Percentiles rank a stretch among this genome's conserved stretches.
phyloP scores from a whole-genome alignment of 2,329 filamentous ascomycete genomes.

The Aureobasidium sp. region DNA sequence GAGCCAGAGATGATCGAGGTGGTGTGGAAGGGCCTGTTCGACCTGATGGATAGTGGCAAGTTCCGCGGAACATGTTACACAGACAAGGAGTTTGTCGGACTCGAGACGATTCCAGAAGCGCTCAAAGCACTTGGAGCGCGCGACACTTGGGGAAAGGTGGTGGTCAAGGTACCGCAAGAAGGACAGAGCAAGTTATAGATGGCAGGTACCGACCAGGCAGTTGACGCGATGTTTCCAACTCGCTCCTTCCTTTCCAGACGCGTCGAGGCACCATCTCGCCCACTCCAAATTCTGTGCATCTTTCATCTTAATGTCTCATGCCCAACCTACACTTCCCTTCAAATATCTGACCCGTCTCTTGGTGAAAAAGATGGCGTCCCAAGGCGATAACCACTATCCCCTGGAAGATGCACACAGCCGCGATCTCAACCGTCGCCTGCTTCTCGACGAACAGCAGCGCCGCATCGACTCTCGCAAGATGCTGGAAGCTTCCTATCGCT shows the following conservation, averaged over 20 bases:
- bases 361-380: not conserved
- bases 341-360: not conserved
- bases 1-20: slow-evolving; percentile 60
- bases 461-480: not conserved
- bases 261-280: not conserved
- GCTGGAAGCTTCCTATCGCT: not conserved
- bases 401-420: not conserved
- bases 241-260: not conserved
- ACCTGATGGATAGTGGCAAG: slow-evolving; percentile 67
- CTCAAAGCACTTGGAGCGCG: slow-evolving; percentile 68
- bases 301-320: not conserved
- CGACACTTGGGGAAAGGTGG: slow-evolving; percentile 93
- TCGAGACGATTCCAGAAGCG: slow-evolving; percentile 70
- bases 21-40: slow-evolving; percentile 78
- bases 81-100: slow-evolving; percentile 71
- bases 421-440: not conserved
- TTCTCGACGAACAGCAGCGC: slow-evolving; percentile 1
- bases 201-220: not conserved
- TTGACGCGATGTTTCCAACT: not conserved
- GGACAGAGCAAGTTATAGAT: slow-evolving; percentile 34
- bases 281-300: not conserved
- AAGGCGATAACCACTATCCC: not conserved
- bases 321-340: not conserved
- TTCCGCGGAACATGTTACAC: slow-evolving; percentile 75
- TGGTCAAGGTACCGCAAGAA: slow-evolving; percentile 71